Base-by-base conservation (phyloP, 257 asterid species). In the Pogostemon cablin region DNA sequence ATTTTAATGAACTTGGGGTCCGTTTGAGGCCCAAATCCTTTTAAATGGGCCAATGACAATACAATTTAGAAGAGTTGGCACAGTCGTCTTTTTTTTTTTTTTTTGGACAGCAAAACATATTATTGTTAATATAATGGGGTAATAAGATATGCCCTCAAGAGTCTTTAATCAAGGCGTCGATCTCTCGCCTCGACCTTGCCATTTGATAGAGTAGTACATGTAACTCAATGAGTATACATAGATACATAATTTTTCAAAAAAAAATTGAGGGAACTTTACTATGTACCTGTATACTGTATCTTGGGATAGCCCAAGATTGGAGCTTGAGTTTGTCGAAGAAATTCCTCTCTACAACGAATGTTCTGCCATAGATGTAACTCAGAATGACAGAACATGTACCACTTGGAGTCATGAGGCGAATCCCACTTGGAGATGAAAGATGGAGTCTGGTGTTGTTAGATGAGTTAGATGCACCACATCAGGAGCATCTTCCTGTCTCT, bases 401-500 rank as follows among this genome's bases (percentile, higher is more conserved):
- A 85, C 41, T 44, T 81, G 46, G 85, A 80, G 42, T 44, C 56
- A 37, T 68, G 86, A 43, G 35, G 93, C 82, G 2, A 87, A 81
- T 46, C 95, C 95, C 9, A 85, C 65, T 53, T 70, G 83, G 69
- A 87, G 80, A 39, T 87, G 91, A 41, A 83, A 87, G 15, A 85
- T 32, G 40, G 91, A 87, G 5, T 81, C 87, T 5, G 85, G 89
- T 0, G 95, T 80, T 4, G 91, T 87, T 32, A 87, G 75, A 47
- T 87, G 95, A 2, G 91, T 85, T 9, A 87, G 53, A 60, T 87
- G 89, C 3, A 87, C 81, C 5, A 77, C 95, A 42, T 83, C 84
- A 0, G 87, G 77, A n/a, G 6, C 1, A n/a, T 87, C 95, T 42
- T 78, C 82, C 42, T 50, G 38, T 64, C 86, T 80, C 67, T 50